phyloP scores from a whole-genome alignment of 2,329 filamentous ascomycete genomes.

The Aureobasidium namibiae region DNA sequence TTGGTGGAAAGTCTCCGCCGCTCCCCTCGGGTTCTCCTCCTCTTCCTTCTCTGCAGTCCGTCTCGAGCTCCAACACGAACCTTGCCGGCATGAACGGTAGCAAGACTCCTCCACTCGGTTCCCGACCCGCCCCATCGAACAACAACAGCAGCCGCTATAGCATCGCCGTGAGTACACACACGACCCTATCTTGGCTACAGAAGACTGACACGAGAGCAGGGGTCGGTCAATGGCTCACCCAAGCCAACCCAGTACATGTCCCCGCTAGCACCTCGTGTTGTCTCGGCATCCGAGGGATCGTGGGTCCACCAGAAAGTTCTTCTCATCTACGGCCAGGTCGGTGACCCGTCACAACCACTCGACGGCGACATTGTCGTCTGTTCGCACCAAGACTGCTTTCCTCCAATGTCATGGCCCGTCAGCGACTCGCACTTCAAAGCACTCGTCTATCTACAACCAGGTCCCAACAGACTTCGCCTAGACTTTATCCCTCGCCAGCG shows the following conservation, averaged over 20 bases:
- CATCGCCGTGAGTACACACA: slow-evolving; percentile 31
- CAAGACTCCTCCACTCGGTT: slow-evolving; percentile 31
- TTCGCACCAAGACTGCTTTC: slow-evolving; percentile 79
- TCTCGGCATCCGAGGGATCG: slow-evolving; percentile 71
- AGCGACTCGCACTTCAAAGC: slow-evolving; percentile 86
- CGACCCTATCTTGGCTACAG: background rate
- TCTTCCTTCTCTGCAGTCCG: slow-evolving; percentile 37
- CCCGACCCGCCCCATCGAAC: slow-evolving; percentile 18
- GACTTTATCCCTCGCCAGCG: slow-evolving; percentile 52
- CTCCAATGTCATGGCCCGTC: slow-evolving; percentile 77
- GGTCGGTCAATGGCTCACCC: slow-evolving; percentile 37
- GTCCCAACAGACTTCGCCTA: slow-evolving; percentile 78
- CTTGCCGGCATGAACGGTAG: slow-evolving; percentile 47
- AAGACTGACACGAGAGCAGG: slow-evolving; percentile 15
- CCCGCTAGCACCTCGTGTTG: slow-evolving; percentile 69
- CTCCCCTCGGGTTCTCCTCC: slow-evolving; percentile 54
- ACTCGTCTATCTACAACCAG: slow-evolving; percentile 80
- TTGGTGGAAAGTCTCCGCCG: slow-evolving; percentile 68
- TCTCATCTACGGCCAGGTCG: slow-evolving; percentile 72
- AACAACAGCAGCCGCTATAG: slow-evolving; percentile 49
- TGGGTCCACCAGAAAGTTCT: slow-evolving; percentile 92
- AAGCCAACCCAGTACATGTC: slow-evolving; percentile 47
- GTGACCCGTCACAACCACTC: slow-evolving; percentile 60
- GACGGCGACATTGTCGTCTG: slow-evolving; percentile 74
- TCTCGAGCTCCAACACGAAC: slow-evolving; percentile 38